Evolutionary conservation across 306 rosid species (phyloP).

Genomic region (Inga laurina): DNA sequence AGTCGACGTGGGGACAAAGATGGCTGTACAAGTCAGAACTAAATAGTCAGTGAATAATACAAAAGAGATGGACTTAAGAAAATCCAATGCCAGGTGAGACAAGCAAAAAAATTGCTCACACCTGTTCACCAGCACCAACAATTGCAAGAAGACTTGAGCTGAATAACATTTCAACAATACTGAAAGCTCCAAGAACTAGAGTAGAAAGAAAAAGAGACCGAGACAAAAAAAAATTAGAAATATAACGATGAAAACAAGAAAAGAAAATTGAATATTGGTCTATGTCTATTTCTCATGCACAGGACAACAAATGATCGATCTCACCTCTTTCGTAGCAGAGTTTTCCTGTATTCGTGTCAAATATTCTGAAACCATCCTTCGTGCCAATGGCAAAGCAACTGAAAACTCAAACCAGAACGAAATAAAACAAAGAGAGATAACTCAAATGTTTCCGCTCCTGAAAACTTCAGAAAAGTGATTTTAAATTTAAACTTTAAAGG

Average conservation of each 20-base stretch:
- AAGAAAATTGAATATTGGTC: not conserved
- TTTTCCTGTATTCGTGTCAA: constrained; percentile 71
- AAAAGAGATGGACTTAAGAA: not conserved
- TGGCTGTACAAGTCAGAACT: constrained; percentile 57
- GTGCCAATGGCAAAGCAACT: constrained; percentile 89
- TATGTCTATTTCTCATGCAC: not conserved
- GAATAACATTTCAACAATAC: constrained; percentile 86
- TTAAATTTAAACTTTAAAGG: not conserved
- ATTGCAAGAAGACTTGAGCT: constrained; percentile 94
- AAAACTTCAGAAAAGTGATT: not conserved
- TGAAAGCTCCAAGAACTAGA: constrained; percentile 73
- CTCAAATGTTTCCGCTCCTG: not conserved
- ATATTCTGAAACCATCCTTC: constrained; percentile 78
- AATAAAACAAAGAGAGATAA: not conserved
- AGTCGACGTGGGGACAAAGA: constrained; percentile 95
- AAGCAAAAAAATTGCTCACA: constrained; percentile 16
- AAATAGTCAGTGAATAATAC: constrained; percentile 12
- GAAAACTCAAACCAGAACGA: constrained; percentile 28
- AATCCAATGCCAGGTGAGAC: not conserved
- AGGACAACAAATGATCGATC: not conserved
- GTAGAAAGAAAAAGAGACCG: not conserved
- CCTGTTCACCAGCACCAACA: constrained; percentile 99
- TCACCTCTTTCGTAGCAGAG: constrained; percentile 79
- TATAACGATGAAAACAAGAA: not conserved
- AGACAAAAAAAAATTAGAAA: not conserved